These are phyloP conservation scores for Aechmea fasciata DNA, from an alignment of 176 grass and related monocot genomes.

Conservation along the genomic window DNA sequence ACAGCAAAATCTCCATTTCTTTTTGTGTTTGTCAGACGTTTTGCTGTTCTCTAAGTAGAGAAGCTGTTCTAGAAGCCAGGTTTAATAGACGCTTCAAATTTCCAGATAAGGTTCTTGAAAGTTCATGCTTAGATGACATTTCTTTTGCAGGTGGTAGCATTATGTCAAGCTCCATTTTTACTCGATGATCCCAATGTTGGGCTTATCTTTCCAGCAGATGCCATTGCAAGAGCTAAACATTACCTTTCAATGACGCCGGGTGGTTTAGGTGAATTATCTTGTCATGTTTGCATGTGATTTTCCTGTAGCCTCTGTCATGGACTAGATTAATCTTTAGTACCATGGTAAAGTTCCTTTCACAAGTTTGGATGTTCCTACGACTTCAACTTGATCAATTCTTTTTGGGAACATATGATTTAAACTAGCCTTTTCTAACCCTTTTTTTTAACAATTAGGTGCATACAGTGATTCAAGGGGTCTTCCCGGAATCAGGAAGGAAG, in stretches of 20 bases:
- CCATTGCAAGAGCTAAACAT: conserved; percentile 87
- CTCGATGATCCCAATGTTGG: conserved; percentile 91
- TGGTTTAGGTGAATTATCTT: conserved; percentile 53
- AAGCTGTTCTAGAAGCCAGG: too few relatives aligned
- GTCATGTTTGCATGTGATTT: background rate
- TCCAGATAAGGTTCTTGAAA: background rate
- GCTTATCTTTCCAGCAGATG: conserved; percentile 87
- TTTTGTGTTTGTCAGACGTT: background rate
- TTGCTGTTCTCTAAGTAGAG: too few relatives aligned
- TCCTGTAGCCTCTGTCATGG: background rate
- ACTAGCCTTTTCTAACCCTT: background rate
- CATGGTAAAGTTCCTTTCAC: background rate
- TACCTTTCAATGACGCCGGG: conserved; percentile 77
- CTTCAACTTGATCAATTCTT: too few relatives aligned
- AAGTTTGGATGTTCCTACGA: background rate
- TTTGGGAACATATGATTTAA: background rate
- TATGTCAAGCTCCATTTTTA: conserved; percentile 93
- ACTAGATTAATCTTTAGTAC: background rate
- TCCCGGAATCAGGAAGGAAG: conserved; percentile 88
- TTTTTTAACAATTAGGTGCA: conserved; percentile 52
- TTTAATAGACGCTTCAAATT: background rate
- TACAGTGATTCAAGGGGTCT: conserved; percentile 98
- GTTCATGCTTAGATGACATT: background rate
- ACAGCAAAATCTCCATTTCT: background rate
- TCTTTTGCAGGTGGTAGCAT: conserved; percentile 68